Evolutionary conservation across 2,329 filamentous ascomycete species (phyloP).

Genomic region (Penicillium sp.): DNA sequence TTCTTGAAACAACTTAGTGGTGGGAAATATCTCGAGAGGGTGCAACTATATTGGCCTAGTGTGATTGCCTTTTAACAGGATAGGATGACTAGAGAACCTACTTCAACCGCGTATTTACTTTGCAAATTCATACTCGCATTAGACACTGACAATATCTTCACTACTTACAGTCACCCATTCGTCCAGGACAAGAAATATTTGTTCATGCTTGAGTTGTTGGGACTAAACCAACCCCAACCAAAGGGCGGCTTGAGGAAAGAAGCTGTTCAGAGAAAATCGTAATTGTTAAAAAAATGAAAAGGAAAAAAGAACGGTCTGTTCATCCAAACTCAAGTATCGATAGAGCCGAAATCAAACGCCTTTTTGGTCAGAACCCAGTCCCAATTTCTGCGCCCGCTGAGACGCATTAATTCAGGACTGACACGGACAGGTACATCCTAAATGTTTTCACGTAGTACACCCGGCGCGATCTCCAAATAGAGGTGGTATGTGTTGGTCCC

Average conservation of each 20-base stretch:
- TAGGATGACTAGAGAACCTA: neutral
- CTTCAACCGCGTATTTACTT: neutral
- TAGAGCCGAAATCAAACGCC: slow-evolving; percentile 21
- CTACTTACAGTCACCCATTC: slow-evolving; percentile 21
- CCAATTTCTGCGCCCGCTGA: slow-evolving; percentile 2
- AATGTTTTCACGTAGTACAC: neutral
- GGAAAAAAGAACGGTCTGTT: slow-evolving; percentile 17
- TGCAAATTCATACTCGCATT: slow-evolving; percentile 32
- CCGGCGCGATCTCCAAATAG: neutral
- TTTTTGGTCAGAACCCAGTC: slow-evolving; percentile 12
- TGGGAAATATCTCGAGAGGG: neutral
- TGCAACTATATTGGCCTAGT: no score
- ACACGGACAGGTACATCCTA: neutral
- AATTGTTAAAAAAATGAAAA: neutral
- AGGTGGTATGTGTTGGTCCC: neutral
- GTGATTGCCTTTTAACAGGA: neutral
- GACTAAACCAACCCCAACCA: slow-evolving; percentile 1
- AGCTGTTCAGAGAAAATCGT: neutral
- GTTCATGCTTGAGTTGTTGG: neutral
- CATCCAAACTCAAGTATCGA: slow-evolving; percentile 12
- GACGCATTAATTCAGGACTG: slow-evolving; percentile 1
- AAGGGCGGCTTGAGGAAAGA: slow-evolving; percentile 9
- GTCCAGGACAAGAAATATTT: neutral
- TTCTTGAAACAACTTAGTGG: neutral
- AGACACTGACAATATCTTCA: slow-evolving; percentile 25